A percentile compares a stretch with the other conserved stretches of the same genome.
Conservation (phyloP, 495 filamentous ascomycete genomes). For the Penicillium pancosmium region DNA sequence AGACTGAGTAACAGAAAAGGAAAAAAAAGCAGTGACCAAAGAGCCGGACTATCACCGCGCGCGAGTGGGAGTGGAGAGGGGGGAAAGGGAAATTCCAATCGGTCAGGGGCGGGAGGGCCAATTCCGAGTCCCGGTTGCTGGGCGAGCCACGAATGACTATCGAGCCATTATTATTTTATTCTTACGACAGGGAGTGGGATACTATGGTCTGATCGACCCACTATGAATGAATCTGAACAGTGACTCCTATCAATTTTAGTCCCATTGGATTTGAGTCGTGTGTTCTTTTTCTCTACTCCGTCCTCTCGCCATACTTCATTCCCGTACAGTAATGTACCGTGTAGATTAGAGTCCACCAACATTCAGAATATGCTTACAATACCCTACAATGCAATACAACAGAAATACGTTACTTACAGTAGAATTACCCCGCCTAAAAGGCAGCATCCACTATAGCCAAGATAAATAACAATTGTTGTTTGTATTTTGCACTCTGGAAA, state of each 20-base stretch:
- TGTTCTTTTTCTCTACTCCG: too few relatives aligned
- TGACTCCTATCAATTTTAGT: background rate
- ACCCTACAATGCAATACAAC: too few relatives aligned
- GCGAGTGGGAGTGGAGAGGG: constrained; percentile 23
- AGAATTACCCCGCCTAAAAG: too few relatives aligned
- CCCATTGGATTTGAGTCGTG: too few relatives aligned
- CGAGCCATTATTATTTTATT: background rate
- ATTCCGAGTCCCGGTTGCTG: constrained; percentile 13
- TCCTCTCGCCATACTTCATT: background rate
- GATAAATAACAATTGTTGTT: too few relatives aligned
- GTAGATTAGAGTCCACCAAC: constrained; percentile 1
- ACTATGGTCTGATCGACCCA: background rate
- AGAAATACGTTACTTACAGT: too few relatives aligned
- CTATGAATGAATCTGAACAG: background rate
- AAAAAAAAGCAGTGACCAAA: constrained; percentile 15
- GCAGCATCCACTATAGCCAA: too few relatives aligned
- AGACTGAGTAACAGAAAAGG: constrained; percentile 3
- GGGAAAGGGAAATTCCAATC: constrained; percentile 18
- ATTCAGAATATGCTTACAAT: too few relatives aligned
- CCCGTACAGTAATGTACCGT: constrained; percentile 2
- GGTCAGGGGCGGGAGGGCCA: constrained; percentile 33
- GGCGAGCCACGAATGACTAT: constrained; percentile 5
- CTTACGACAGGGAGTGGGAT: too few relatives aligned
- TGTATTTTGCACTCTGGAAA: too few relatives aligned
- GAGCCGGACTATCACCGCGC: constrained; percentile 1